Percentiles rank a stretch among this genome's conserved stretches.
These are phyloP conservation scores for Fraxinus angustifolia DNA, from an alignment of 305 asterid genomes.

Conservation along the genomic window DNA sequence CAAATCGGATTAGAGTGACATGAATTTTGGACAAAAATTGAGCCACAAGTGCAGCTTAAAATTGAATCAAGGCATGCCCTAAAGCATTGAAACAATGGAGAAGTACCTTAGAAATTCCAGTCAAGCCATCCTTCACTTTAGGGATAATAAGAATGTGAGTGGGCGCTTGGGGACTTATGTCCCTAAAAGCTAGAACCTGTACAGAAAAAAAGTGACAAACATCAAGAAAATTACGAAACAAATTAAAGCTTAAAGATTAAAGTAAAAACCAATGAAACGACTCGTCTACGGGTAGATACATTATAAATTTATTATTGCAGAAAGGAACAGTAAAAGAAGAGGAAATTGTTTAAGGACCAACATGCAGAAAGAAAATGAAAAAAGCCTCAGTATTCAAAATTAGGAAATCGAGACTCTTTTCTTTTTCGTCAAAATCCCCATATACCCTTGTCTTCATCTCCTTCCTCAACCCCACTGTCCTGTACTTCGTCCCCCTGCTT, in stretches of 20 bases:
- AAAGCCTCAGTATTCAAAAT: background rate
- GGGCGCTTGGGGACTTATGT: conserved; percentile 79
- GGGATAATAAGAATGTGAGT: conserved; percentile 78
- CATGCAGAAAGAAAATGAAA: background rate
- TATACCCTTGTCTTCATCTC: background rate
- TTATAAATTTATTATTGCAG: background rate
- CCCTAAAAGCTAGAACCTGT: conserved; percentile 95
- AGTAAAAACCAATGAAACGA: background rate
- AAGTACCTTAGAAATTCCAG: conserved; percentile 59
- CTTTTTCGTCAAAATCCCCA: background rate
- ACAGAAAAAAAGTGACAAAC: background rate
- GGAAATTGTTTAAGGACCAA: background rate
- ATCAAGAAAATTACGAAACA: background rate
- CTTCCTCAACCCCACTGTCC: background rate
- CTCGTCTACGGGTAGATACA: background rate
- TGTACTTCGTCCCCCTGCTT: background rate
- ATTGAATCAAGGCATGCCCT: background rate
- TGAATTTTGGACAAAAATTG: background rate
- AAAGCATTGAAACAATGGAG: background rate
- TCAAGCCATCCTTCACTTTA: conserved; percentile 65
- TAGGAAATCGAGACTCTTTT: background rate
- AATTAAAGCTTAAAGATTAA: background rate
- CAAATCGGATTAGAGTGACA: background rate
- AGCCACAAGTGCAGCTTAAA: background rate
- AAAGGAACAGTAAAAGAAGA: background rate